Conservation (phyloP, 176 grass and related monocot species). For the Musa itinerans region DNA sequence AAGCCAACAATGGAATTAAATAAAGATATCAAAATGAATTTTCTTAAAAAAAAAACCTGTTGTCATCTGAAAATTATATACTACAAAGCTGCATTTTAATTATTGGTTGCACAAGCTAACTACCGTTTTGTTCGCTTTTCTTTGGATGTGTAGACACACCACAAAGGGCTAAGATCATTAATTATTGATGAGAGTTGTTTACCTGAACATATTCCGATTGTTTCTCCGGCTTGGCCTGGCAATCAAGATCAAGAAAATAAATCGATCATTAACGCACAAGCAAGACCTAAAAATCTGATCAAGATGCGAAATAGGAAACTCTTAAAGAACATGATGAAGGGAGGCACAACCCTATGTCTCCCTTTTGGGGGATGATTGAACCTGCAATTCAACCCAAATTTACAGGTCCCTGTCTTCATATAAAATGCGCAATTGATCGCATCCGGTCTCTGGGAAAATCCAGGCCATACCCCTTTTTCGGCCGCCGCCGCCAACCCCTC, state of each 20-base stretch:
- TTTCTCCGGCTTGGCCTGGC: background rate
- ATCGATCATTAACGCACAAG: background rate
- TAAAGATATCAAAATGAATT: background rate
- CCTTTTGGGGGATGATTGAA: background rate
- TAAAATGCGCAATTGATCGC: background rate
- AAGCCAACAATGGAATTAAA: background rate
- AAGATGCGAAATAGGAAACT: background rate
- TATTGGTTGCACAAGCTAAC: too few relatives aligned
- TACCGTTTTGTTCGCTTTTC: background rate
- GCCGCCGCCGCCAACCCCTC: background rate
- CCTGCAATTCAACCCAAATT: background rate
- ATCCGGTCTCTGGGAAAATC: background rate
- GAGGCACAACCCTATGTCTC: background rate
- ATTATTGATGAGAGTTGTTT: background rate
- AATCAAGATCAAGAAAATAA: background rate
- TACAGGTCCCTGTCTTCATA: constrained; percentile 3
- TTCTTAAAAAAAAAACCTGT: background rate
- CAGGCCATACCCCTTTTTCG: background rate
- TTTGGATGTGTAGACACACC: background rate
- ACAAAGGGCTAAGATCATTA: background rate
- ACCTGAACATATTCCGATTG: background rate
- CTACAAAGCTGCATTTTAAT: background rate
- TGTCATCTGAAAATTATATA: background rate
- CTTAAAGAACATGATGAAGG: too few relatives aligned
- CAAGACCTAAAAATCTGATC: background rate